Base-by-base conservation (phyloP, 768 basidiomycete genomes). In the Sporobolomyces pararoseus region DNA sequence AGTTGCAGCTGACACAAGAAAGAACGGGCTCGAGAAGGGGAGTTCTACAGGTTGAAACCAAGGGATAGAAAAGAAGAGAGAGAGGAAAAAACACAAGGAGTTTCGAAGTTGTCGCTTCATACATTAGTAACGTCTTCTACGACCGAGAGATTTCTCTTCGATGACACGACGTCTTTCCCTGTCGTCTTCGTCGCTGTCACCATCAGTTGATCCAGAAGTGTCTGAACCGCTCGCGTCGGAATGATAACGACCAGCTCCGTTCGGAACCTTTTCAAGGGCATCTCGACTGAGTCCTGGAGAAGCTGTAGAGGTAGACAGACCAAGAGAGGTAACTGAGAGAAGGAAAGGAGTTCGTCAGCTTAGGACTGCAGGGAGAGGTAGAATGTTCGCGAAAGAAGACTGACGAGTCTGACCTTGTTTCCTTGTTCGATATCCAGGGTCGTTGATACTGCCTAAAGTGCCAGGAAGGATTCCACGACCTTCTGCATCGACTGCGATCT, bases 151-250 rank as follows among this genome's bases (percentile, higher is more conserved):
- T 9, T 4, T 10, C 25, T 12, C 25, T 29, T 12, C 51, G 10
- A 19, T 29, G 7, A 29, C 27, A 25, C 13, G 29, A 32, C 32
- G 34, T 17, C 35, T 37, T 13, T 39, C 35, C 34, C 9, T 42
- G 10, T 35, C 34, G 44, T 25, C 58, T 35, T 58, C 47, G 23
- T 44, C 50, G n/a, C 37, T 13, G 39, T 55, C 66, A 25, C 66
- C 60, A 17, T 62, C 32, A 32, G 55, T 35, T 23, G 59, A 55
- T 12, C 9, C 31, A 4, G 39, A 44, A 23, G 66, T 68, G 34
- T 62, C 46, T 32, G 37, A 42, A 37, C 47, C 49, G 17, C 37
- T 63, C 53, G 67, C 32, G 34, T 44, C 61, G 31, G 67, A 63
- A 31, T 13, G 67, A 50, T 50, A 39, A 27, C 53, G 62, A 32